These are phyloP conservation scores for Diaporthe citriasiana DNA, from an alignment of 2,329 filamentous ascomycete species.

Conservation along the genomic window DNA sequence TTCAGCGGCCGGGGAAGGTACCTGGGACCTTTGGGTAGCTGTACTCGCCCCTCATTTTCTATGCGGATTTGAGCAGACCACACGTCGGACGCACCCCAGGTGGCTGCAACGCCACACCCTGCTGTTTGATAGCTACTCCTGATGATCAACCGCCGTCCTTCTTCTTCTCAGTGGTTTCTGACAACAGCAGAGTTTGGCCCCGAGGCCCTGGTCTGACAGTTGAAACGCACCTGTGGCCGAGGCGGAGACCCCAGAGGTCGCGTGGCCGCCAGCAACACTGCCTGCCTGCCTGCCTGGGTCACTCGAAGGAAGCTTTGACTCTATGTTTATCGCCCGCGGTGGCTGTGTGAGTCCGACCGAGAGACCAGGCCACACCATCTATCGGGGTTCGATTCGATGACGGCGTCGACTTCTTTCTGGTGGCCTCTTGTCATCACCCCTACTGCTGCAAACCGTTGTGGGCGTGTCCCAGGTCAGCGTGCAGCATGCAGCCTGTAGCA, in stretches of 20 bases:
- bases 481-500: background rate
- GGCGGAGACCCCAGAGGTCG: constrained; percentile 8
- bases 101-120: constrained; percentile 20
- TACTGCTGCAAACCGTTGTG: background rate
- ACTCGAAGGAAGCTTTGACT: constrained; percentile 34
- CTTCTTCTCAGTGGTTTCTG: constrained; percentile 15
- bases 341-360: constrained; percentile 29
- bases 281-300: background rate
- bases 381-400: background rate
- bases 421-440: background rate
- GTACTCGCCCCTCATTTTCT: constrained; percentile 11
- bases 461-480: background rate
- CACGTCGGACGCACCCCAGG: constrained; percentile 13
- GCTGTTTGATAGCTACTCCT: constrained; percentile 13
- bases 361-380: constrained; percentile 2
- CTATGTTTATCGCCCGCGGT: constrained; percentile 34
- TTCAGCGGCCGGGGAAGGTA: constrained; percentile 17
- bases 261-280: background rate
- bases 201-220: constrained; percentile 29
- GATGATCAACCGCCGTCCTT: constrained; percentile 1
- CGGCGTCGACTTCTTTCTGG: background rate
- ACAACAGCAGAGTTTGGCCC: constrained; percentile 14
- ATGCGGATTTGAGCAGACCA: constrained; percentile 5
- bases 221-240: constrained; percentile 32
- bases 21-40: background rate